Base-by-base conservation (phyloP, 768 basidiomycete species). In the Chalciporus piperatus region DNA sequence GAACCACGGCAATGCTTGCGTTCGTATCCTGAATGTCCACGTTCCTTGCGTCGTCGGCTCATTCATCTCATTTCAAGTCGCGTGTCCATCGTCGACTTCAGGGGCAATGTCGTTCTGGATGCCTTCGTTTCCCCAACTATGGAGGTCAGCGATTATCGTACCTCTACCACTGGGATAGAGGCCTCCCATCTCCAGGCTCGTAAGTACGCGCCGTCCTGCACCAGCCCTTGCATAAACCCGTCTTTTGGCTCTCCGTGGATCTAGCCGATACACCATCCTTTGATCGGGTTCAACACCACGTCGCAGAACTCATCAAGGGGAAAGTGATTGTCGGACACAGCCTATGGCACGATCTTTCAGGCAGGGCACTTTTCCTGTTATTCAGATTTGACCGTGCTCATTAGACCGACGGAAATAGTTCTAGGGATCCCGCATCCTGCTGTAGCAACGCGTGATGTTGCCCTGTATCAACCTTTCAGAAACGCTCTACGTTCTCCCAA, bases 1-100 rank as follows among this genome's bases (percentile, higher is more conserved):
- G 89, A 7, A 85, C 85, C 14, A 92, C 89, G 2, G 80, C 84
- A 35, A 87, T 92, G 83, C 74, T 92, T 32, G 89, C 88, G 89
- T 90, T 72, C 56, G 85, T 76, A 39, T 47, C 47, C 28, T 48
- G 22, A 33, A 45, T 38, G 23, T 54, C 48, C 48, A 33, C 39
- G 27, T 43, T 45, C 47, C 41, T 40, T 27, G 23, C 49, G 9
- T 52, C 33, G 30, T 39, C 46, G 37, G 47, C 59, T 55, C 54
- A 59, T 42, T 19, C 3, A 35, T 38, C 17, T 49, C 28, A 19
- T 61, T 45, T 42, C 48, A 53, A 81, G 79, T 41, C 77, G 78
- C 45, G 76, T 81, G 35, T 76, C 80, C 30, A 65, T 84, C 27
- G 76, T 83, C 39, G 74, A 83, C 59, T 83, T 76, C 56, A 74